Evolutionary conservation across 495 filamentous ascomycete species (phyloP).

Genomic region (Apiosordaria backusii): DNA sequence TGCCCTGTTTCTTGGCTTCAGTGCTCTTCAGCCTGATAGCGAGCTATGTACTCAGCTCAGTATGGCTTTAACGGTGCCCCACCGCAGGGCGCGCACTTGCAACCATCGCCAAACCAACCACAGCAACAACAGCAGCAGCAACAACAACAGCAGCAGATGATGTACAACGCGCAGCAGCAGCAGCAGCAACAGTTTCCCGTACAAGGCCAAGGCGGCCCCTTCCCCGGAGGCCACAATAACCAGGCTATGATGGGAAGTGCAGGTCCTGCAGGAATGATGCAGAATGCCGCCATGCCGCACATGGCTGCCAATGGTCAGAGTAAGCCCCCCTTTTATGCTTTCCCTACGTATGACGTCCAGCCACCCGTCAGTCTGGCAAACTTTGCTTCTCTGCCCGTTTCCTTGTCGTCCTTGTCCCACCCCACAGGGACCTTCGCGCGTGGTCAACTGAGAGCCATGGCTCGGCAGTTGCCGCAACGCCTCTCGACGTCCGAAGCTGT

Average conservation of each 20-base stretch:
- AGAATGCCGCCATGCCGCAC: slow-evolving; percentile 50
- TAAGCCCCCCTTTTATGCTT: slow-evolving; percentile 33
- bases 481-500: background rate
- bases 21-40: slow-evolving; percentile 21
- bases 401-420: slow-evolving; percentile 18
- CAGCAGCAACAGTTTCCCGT: slow-evolving; percentile 35
- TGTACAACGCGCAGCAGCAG: slow-evolving; percentile 42
- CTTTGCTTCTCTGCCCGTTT: slow-evolving; percentile 8
- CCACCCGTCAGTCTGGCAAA: slow-evolving; percentile 2
- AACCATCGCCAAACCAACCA: slow-evolving; percentile 25
- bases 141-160: slow-evolving; percentile 40
- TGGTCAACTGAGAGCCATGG: background rate
- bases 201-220: slow-evolving; percentile 41
- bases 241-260: slow-evolving; percentile 46
- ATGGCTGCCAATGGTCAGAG: slow-evolving; percentile 51
- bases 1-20: slow-evolving; percentile 26
- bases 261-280: slow-evolving; percentile 52
- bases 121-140: slow-evolving; percentile 29
- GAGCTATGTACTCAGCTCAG: slow-evolving; percentile 49
- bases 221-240: slow-evolving; percentile 39
- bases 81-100: slow-evolving; percentile 41
- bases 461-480: slow-evolving; percentile 10
- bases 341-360: slow-evolving; percentile 14
- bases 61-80: slow-evolving; percentile 52
- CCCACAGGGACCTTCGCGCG: background rate